Conservation (phyloP, 768 basidiomycete species). For the Cyathus striatus region DNA sequence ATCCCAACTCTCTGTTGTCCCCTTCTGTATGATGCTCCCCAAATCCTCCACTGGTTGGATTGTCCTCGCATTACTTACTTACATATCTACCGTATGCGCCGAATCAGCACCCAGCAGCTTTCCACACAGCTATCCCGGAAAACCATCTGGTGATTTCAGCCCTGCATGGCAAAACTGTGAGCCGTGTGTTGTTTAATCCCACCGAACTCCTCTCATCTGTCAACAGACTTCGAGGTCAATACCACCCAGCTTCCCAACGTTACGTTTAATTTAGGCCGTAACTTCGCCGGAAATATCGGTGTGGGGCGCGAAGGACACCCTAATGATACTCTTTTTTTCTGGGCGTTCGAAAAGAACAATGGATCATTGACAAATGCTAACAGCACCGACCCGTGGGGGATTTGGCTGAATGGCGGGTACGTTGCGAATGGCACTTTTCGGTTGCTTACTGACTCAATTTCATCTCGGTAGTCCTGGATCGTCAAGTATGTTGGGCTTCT, state of each 20-base stretch:
- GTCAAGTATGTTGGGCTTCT: constrained; percentile 60
- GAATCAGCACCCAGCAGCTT: constrained; percentile 29
- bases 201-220: background rate
- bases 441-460: constrained; percentile 1
- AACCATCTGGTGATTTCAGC: constrained; percentile 42
- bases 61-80: no score
- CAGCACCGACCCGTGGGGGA: constrained; percentile 55
- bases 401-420: constrained; percentile 74
- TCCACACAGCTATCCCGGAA: constrained; percentile 42
- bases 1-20: no score
- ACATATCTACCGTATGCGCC: no score
- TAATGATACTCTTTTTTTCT: constrained; percentile 64
- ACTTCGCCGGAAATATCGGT: constrained; percentile 60
- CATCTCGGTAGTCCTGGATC: constrained; percentile 49
- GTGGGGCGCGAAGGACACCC: constrained; percentile 56
- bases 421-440: constrained; percentile 10
- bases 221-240: constrained; percentile 56
- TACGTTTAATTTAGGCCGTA: constrained; percentile 46
- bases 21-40: no score
- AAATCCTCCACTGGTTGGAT: no score
- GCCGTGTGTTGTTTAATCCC: constrained; percentile 10
- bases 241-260: constrained; percentile 47
- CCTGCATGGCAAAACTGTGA: constrained; percentile 60
- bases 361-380: constrained; percentile 47
- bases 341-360: constrained; percentile 50